Conservation (phyloP, 805 yeast species). For the Saccharomycopsis amapae region DNA sequence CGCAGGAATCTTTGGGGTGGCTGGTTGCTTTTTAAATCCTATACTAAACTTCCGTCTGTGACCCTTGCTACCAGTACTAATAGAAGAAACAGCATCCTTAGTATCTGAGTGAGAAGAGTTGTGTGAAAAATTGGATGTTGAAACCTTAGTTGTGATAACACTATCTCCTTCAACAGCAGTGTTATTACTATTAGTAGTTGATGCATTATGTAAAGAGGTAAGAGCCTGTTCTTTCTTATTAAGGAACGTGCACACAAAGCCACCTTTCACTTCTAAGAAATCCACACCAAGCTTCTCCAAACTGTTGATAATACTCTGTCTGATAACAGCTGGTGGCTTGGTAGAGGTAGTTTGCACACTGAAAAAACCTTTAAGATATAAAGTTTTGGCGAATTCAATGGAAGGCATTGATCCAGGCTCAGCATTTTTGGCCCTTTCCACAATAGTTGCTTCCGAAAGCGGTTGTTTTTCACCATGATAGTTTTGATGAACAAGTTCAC, state of each 20-base stretch:
- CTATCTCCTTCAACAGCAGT: constrained; percentile 20
- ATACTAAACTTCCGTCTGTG: constrained; percentile 24
- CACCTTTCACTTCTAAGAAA: constrained; percentile 88
- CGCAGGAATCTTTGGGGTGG: constrained; percentile 21
- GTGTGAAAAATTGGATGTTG: constrained; percentile 19
- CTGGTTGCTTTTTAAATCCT: constrained; percentile 21
- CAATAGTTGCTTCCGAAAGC: constrained; percentile 41
- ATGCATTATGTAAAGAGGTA: constrained; percentile 15
- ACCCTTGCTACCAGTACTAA: constrained; percentile 8
- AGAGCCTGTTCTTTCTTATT: constrained; percentile 2
- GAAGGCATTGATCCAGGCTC: constrained; percentile 84
- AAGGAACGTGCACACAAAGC: constrained; percentile 62
- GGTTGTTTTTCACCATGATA: constrained; percentile 24
- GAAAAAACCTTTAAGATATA: constrained; percentile 87
- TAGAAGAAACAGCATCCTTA: constrained; percentile 9
- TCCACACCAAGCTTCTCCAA: constrained; percentile 70
- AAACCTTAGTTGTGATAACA: constrained; percentile 9
- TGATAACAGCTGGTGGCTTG: constrained; percentile 80
- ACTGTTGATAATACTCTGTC: constrained; percentile 75
- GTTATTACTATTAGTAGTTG: constrained; percentile 19
- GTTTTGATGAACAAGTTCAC: constrained; percentile 50
- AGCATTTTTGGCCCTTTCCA: constrained; percentile 46
- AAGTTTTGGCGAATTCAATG: constrained; percentile 84
- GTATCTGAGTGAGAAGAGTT: constrained; percentile 17
- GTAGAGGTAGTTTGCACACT: constrained; percentile 94